A percentile compares a stretch with the other conserved stretches of the same genome.
Evolutionary conservation across 75 land plant species (phyloP).

Genomic region (Sequoia sempervirens): DNA sequence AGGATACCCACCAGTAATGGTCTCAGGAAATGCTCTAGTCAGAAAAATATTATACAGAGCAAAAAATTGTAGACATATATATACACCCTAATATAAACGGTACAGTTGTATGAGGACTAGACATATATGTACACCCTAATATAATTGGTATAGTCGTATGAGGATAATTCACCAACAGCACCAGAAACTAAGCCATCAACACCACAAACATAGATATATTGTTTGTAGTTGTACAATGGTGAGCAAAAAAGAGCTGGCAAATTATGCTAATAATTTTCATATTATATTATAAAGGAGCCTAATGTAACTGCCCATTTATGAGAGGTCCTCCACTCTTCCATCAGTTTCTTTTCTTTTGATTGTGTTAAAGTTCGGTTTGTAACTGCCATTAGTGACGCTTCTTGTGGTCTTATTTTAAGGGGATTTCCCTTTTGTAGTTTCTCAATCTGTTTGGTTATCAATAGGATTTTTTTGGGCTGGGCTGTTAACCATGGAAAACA

Average conservation of each 20-base stretch:
- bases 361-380: too few relatives aligned
- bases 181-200: not conserved
- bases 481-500: too few relatives aligned
- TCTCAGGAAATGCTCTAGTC: not conserved
- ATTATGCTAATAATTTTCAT: not conserved
- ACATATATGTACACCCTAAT: not conserved
- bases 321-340: too few relatives aligned
- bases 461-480: too few relatives aligned
- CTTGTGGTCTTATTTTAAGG: too few relatives aligned
- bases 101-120: not conserved
- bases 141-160: not conserved
- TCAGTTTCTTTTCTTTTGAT: too few relatives aligned
- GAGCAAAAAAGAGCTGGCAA: not conserved
- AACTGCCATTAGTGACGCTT: too few relatives aligned
- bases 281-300: not conserved
- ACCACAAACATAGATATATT: not conserved
- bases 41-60: not conserved
- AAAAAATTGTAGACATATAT: not conserved
- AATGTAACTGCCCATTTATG: not conserved
- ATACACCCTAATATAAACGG: not conserved
- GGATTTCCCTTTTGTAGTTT: too few relatives aligned
- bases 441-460: too few relatives aligned
- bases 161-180: not conserved
- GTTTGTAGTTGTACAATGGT: not conserved
- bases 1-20: not conserved